These are phyloP conservation scores for Aspergillus heteromorphus DNA, from an alignment of 495 filamentous ascomycete genomes.

Conservation along the genomic window DNA sequence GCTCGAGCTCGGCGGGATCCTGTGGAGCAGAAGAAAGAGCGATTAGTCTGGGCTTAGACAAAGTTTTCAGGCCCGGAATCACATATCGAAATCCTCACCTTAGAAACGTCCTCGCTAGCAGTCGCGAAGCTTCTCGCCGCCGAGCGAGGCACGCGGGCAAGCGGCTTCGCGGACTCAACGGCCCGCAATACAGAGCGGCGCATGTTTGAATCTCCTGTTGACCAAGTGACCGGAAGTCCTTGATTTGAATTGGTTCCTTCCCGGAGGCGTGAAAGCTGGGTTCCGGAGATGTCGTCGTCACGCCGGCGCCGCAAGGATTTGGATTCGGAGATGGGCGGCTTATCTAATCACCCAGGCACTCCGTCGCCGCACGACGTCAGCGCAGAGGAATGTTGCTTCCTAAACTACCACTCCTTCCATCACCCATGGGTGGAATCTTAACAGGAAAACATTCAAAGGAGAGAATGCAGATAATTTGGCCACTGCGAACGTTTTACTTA, in stretches of 20 bases:
- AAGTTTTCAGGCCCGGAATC: neutral
- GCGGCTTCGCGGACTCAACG: constrained; percentile 38
- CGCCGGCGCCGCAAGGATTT: constrained; percentile 16
- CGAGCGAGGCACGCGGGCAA: constrained; percentile 34
- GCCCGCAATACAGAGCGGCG: constrained; percentile 45
- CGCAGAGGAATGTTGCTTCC: neutral
- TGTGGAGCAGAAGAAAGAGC: constrained; percentile 25
- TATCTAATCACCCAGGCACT: constrained; percentile 20
- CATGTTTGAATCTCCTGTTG: constrained; percentile 20
- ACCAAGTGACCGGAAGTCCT: neutral
- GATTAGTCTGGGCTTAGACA: constrained; percentile 4
- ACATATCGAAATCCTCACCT: constrained; percentile 25
- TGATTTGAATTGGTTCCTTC: constrained; percentile 5
- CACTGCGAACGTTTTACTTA: neutral
- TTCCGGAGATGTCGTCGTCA: constrained; percentile 13
- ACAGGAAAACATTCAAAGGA: neutral
- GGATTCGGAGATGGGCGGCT: constrained; percentile 12
- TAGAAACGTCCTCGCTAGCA: constrained; percentile 28
- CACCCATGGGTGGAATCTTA: too few species aligned
- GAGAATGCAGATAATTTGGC: neutral
- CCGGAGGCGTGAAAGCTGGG: constrained; percentile 9
- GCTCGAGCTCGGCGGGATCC: constrained; percentile 86
- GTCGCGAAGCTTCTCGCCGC: constrained; percentile 41
- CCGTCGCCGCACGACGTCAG: neutral
- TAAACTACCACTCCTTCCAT: too few species aligned